Evolutionary conservation across 2,329 filamentous ascomycete genomes (phyloP).

Genomic region (Fusarium equiseti): DNA sequence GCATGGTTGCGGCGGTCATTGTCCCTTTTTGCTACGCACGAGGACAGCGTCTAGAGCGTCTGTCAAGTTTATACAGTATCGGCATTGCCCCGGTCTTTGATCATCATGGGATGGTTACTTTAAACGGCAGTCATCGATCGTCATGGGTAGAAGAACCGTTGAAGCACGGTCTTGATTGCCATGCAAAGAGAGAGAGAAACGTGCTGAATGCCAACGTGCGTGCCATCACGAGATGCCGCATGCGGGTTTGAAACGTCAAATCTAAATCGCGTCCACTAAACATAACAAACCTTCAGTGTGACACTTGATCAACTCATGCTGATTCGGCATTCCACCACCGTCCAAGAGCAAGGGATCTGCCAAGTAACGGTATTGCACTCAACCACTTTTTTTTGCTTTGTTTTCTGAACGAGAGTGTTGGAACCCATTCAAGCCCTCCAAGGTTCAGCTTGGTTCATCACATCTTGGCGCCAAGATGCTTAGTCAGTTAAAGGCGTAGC

Average conservation of each 20-base stretch:
- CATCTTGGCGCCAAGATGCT: conserved; percentile 31
- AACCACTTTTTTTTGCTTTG: background rate
- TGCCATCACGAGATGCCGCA: conserved; percentile 10
- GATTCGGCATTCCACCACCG: conserved; percentile 31
- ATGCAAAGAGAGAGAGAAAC: background rate
- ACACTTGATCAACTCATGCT: background rate
- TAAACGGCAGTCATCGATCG: conserved; percentile 26
- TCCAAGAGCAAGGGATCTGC: conserved; percentile 8
- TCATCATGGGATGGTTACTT: conserved; percentile 23
- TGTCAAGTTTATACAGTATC: conserved; percentile 7
- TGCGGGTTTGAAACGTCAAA: conserved; percentile 8
- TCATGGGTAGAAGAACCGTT: conserved; percentile 15
- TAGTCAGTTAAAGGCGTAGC: background rate
- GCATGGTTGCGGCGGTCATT: conserved; percentile 24
- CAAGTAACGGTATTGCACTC: conserved; percentile 10
- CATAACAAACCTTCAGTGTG: background rate
- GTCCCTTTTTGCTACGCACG: conserved; percentile 7
- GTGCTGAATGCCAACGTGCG: background rate
- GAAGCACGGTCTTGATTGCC: conserved; percentile 8
- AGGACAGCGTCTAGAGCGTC: conserved; percentile 19
- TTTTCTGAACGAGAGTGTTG: conserved; percentile 19
- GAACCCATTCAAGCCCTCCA: conserved; percentile 29
- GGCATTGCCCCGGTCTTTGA: conserved; percentile 24
- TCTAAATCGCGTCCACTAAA: background rate
- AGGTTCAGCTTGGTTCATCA: conserved; percentile 39